These are phyloP conservation scores for Sanghuangporus sanghuang DNA, from an alignment of 1,284 basidiomycete genomes.

Conservation along the genomic window DNA sequence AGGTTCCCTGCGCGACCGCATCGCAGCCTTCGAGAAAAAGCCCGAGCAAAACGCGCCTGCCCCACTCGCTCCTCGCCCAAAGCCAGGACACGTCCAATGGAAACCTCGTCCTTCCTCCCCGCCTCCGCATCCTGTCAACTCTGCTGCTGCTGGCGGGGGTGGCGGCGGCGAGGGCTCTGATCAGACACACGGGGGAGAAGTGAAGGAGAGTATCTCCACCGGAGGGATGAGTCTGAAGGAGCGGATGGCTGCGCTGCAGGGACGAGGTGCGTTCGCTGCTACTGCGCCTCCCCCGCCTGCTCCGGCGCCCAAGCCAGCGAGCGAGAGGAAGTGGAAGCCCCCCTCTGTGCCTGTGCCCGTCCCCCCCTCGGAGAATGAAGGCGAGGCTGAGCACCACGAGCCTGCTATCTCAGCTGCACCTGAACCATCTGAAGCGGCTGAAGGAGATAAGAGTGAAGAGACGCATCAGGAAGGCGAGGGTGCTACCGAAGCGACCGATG, in stretches of 20 bases:
- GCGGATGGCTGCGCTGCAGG: constrained; percentile 87
- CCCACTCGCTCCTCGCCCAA: constrained; percentile 58
- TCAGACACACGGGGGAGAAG: constrained; percentile 47
- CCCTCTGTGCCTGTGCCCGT: constrained; percentile 40
- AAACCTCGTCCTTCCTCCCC: constrained; percentile 60
- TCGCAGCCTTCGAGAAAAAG: constrained; percentile 73
- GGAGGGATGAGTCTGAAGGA: constrained; percentile 74
- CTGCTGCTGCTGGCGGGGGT: not conserved
- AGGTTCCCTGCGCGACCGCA: constrained; percentile 75
- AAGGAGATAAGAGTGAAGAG: constrained; percentile 28
- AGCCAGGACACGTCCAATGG: constrained; percentile 65
- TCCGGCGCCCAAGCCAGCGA: constrained; percentile 53
- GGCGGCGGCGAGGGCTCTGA: constrained; percentile 4
- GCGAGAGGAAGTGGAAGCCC: constrained; percentile 81
- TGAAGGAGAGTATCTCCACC: constrained; percentile 70
- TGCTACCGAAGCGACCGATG: constrained; percentile 39
- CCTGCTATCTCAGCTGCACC: constrained; percentile 21
- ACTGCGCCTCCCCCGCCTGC: constrained; percentile 43
- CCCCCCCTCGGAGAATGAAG: constrained; percentile 19
- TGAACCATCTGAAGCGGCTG: constrained; percentile 22
- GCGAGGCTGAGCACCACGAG: constrained; percentile 18
- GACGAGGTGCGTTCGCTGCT: constrained; percentile 67
- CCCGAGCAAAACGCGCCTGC: constrained; percentile 39
- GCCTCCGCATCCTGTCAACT: constrained; percentile 31
- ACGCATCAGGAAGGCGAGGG: constrained; percentile 31